These are phyloP conservation scores for Lupinus albus DNA, from an alignment of 306 rosid species.

Conservation along the genomic window DNA sequence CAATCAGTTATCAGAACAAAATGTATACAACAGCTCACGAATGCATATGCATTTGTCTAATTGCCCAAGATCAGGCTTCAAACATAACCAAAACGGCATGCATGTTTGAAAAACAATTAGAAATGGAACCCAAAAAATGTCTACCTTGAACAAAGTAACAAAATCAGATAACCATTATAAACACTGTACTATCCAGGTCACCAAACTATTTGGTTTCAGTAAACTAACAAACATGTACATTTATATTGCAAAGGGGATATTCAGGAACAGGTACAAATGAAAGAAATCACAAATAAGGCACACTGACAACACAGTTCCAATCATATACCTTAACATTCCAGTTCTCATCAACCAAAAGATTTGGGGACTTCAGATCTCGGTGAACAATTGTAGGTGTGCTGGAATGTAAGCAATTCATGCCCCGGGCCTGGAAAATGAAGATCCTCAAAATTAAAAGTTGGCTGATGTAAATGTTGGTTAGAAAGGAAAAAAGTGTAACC, in stretches of 20 bases:
- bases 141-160: neutral
- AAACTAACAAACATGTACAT: constrained; percentile 33
- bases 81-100: neutral
- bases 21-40: neutral
- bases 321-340: constrained; percentile 92
- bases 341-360: constrained; percentile 95
- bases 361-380: constrained; percentile 94
- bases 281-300: constrained; percentile 25
- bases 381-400: constrained; percentile 95
- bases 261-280: constrained; percentile 31
- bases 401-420: constrained; percentile 97
- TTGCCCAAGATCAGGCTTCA: neutral
- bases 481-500: constrained; percentile 31
- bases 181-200: constrained; percentile 21
- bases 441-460: constrained; percentile 35
- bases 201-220: constrained; percentile 30
- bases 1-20: neutral
- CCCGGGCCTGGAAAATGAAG: constrained; percentile 76
- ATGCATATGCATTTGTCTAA: neutral
- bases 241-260: constrained; percentile 4
- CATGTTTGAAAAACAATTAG: constrained; percentile 23
- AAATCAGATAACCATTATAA: constrained; percentile 21
- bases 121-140: constrained; percentile 12
- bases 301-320: constrained; percentile 32
- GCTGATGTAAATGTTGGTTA: constrained; percentile 25